These are phyloP conservation scores for Rauvolfia tetraphylla DNA, from an alignment of 257 asterid genomes.

Conservation along the genomic window DNA sequence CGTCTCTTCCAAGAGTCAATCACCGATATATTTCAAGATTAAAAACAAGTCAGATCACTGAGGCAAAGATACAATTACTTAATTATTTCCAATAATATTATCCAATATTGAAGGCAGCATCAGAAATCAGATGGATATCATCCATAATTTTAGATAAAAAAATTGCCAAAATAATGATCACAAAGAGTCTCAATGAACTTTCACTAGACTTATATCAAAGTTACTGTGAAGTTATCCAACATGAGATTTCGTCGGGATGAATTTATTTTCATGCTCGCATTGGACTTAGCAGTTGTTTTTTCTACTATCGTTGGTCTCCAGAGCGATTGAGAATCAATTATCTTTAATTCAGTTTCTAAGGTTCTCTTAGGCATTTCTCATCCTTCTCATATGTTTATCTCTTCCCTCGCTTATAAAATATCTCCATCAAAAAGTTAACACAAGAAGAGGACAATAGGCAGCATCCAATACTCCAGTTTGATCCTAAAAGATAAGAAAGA, in stretches of 20 bases:
- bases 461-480: constrained; percentile 13
- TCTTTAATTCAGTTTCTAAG: neutral
- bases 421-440: constrained; percentile 12
- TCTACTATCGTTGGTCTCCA: neutral
- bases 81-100: neutral
- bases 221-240: constrained; percentile 1
- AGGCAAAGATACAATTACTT: neutral
- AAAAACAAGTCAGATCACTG: constrained; percentile 23
- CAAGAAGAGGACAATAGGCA: constrained; percentile 21
- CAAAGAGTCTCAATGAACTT: neutral
- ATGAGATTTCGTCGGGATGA: neutral
- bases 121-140: neutral
- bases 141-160: neutral
- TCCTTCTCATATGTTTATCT: neutral
- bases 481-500: constrained; percentile 17
- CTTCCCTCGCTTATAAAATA: neutral
- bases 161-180: neutral
- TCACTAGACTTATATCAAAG: neutral
- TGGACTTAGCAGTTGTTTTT: neutral
- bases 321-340: constrained; percentile 1
- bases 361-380: constrained; percentile 1
- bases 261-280: too few relatives aligned
- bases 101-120: neutral
- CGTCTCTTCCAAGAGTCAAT: constrained; percentile 11
- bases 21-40: constrained; percentile 14